Conservation (phyloP, 2,329 filamentous ascomycete genomes). For the Cercospora sesami region DNA sequence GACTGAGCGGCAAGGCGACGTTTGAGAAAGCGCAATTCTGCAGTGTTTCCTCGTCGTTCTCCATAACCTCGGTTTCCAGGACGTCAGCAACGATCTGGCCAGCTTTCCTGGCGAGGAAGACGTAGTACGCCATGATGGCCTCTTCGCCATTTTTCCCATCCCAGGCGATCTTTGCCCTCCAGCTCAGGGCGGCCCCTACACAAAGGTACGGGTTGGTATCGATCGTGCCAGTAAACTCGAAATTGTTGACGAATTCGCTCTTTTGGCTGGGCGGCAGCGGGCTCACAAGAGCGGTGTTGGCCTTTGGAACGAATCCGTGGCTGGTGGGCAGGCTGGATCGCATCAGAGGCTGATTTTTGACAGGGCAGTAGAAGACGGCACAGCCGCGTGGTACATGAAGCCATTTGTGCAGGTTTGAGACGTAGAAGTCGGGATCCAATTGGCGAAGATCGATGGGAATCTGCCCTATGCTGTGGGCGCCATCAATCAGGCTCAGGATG, state of each 20-base stretch:
- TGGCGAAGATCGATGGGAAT: conserved; percentile 66
- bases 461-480: conserved; percentile 81
- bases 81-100: conserved; percentile 60
- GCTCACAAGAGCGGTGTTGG: conserved; percentile 33
- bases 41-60: conserved; percentile 63
- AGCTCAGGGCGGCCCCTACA: conserved; percentile 67
- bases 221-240: conserved; percentile 65
- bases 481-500: conserved; percentile 76
- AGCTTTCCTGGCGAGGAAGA: conserved; percentile 63
- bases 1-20: conserved; percentile 66
- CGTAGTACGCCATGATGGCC: conserved; percentile 64
- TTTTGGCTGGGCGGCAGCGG: conserved; percentile 51
- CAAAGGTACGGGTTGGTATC: conserved; percentile 72
- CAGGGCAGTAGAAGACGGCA: conserved; percentile 76
- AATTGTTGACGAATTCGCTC: conserved; percentile 65
- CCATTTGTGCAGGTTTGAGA: conserved; percentile 91
- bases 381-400: conserved; percentile 76
- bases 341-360: conserved; percentile 73
- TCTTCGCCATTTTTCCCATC: conserved; percentile 55
- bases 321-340: conserved; percentile 75
- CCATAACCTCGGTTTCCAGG: conserved; percentile 70
- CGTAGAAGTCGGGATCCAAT: conserved; percentile 80
- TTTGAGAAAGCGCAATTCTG: conserved; percentile 71
- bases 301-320: conserved; percentile 67
- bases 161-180: conserved; percentile 48